Percentiles rank a stretch among this genome's conserved stretches.
phyloP scores from a whole-genome alignment of 176 grass and related monocot species.

The Calamus simplicifolius region DNA sequence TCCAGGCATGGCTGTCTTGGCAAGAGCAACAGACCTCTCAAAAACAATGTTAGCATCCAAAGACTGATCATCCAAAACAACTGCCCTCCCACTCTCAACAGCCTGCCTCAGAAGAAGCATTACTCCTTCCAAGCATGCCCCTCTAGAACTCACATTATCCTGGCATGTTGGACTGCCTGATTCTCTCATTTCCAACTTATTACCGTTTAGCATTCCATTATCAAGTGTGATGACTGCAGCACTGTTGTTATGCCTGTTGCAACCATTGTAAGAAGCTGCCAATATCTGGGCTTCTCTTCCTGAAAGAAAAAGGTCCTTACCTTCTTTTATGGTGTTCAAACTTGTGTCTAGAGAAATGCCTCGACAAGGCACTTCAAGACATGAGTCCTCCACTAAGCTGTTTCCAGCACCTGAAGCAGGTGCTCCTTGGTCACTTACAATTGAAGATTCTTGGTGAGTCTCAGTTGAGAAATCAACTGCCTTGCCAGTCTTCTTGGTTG shows the following conservation, averaged over 20 bases:
- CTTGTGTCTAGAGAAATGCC: slow-evolving; percentile 13
- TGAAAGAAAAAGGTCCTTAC: background rate
- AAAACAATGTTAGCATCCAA: slow-evolving; percentile 55
- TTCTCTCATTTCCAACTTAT: slow-evolving; percentile 12
- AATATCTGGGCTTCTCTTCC: too few relatives aligned
- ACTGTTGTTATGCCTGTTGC: background rate
- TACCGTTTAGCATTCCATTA: too few relatives aligned
- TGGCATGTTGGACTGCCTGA: slow-evolving; percentile 8
- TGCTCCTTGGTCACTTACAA: slow-evolving; percentile 7
- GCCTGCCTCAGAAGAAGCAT: slow-evolving; percentile 58
- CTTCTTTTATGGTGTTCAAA: slow-evolving; percentile 2
- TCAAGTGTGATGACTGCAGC: background rate
- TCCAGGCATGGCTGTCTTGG: slow-evolving; percentile 41
- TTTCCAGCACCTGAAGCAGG: slow-evolving; percentile 16
- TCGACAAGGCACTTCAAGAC: slow-evolving; percentile 14
- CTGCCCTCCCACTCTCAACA: slow-evolving; percentile 43
- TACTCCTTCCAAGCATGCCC: slow-evolving; percentile 46
- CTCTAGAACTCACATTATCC: slow-evolving; percentile 2
- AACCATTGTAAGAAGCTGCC: too few relatives aligned
- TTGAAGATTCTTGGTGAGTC: slow-evolving; percentile 13
- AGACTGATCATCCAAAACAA: slow-evolving; percentile 43
- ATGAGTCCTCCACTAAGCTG: slow-evolving; percentile 17
- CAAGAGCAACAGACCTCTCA: slow-evolving; percentile 51
- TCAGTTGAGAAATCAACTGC: slow-evolving; percentile 3
- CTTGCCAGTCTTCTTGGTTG: background rate